These are phyloP conservation scores for Pugionium cornutum DNA, from an alignment of 345 rosid genomes.

Conservation along the genomic window DNA sequence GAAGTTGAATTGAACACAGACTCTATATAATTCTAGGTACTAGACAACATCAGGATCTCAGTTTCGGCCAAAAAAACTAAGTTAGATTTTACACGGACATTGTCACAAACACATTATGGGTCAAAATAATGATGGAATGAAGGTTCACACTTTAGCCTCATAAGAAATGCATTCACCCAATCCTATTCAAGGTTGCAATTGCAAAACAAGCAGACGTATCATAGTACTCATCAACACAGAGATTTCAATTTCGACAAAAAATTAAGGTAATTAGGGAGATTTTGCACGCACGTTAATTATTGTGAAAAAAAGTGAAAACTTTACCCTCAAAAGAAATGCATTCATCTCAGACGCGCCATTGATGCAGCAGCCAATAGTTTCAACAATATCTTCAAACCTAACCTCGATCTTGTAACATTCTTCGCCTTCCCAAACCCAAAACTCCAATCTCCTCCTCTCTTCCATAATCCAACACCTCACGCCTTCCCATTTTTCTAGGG, in stretches of 20 bases:
- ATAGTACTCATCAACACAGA: too few species aligned
- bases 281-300: too few species aligned
- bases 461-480: constrained; percentile 88
- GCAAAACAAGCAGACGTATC: too few species aligned
- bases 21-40: not conserved
- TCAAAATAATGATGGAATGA: not conserved
- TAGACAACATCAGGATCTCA: not conserved
- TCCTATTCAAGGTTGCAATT: too few species aligned
- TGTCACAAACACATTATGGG: constrained; percentile 6
- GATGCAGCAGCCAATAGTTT: constrained; percentile 54
- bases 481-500: constrained; percentile 61
- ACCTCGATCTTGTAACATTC: constrained; percentile 66
- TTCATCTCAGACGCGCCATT: constrained; percentile 44
- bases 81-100: constrained; percentile 5
- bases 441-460: constrained; percentile 66
- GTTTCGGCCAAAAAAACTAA: not conserved
- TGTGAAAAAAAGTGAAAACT: not conserved
- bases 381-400: constrained; percentile 72
- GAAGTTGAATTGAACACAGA: not conserved
- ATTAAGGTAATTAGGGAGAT: too few species aligned
- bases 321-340: constrained; percentile 68
- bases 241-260: too few species aligned
- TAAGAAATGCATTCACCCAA: too few species aligned
- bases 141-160: too few species aligned
- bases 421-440: constrained; percentile 55